Percentiles rank a stretch among this genome's conserved stretches.
Evolutionary conservation across 768 basidiomycete species (phyloP).

Genomic region (Tulasnella sp.): DNA sequence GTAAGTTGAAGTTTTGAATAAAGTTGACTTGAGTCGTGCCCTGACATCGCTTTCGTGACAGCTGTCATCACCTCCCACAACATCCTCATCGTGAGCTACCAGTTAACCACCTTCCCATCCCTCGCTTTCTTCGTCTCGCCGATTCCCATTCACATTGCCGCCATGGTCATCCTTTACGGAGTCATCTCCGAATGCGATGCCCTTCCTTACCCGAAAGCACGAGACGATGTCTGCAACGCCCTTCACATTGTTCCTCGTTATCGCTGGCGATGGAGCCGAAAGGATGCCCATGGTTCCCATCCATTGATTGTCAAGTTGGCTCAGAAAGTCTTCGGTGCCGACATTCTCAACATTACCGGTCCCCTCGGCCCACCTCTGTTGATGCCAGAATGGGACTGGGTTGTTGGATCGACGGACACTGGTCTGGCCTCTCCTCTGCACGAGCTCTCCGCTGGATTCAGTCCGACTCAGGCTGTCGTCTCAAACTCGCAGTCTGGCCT

Average conservation of each 20-base stretch:
- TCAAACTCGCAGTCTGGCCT: background rate
- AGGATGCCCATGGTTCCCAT: constrained; percentile 65
- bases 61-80: constrained; percentile 83
- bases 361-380: constrained; percentile 22
- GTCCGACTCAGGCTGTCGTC: background rate
- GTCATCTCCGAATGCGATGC: constrained; percentile 69
- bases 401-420: background rate
- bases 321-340: constrained; percentile 64
- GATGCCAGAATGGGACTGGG: constrained; percentile 42
- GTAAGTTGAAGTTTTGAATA: constrained; percentile 29
- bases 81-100: constrained; percentile 71
- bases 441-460: background rate
- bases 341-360: constrained; percentile 43
- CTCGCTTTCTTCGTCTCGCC: constrained; percentile 84
- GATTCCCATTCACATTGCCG: constrained; percentile 78
- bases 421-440: background rate
- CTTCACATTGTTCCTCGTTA: constrained; percentile 80
- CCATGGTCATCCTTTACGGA: constrained; percentile 84
- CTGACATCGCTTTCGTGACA: constrained; percentile 20
- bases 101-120: constrained; percentile 73
- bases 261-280: constrained; percentile 88
- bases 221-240: constrained; percentile 79
- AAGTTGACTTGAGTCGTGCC: background rate
- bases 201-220: constrained; percentile 48
- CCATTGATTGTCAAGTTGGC: constrained; percentile 77